These are phyloP conservation scores for Diaporthe aspalathi DNA, from an alignment of 2,329 filamentous ascomycete species.

Conservation along the genomic window DNA sequence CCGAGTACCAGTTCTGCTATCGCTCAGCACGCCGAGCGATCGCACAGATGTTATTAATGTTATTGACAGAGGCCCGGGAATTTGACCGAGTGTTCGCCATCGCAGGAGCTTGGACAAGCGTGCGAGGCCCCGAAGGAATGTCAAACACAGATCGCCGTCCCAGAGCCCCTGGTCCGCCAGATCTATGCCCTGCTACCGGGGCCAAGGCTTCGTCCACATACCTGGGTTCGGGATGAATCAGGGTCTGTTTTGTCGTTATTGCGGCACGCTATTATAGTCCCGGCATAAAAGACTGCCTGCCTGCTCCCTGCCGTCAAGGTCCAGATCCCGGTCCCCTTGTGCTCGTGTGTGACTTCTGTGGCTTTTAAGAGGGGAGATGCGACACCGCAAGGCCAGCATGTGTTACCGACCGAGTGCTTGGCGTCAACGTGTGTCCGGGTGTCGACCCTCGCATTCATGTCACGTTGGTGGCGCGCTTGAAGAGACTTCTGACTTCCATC, in stretches of 20 bases:
- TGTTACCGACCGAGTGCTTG: constrained; percentile 23
- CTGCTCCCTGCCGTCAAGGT: constrained; percentile 15
- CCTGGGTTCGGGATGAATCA: constrained; percentile 33
- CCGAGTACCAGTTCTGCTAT: constrained; percentile 21
- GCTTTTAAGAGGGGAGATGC: constrained; percentile 20
- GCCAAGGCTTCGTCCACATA: constrained; percentile 7
- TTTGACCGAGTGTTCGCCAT: constrained; percentile 21
- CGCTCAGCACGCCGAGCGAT: constrained; percentile 15
- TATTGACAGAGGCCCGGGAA: constrained; percentile 23
- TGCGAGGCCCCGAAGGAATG: constrained; percentile 29
- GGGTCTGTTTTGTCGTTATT: constrained; percentile 36
- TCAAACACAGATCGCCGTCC: constrained; percentile 36
- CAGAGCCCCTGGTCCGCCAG: constrained; percentile 26
- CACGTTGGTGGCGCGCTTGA: constrained; percentile 24
- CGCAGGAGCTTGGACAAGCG: constrained; percentile 11
- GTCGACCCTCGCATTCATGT: constrained; percentile 13
- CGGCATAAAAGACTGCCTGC: constrained; percentile 12
- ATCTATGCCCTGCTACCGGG: constrained; percentile 20
- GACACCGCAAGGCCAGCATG: constrained; percentile 11
- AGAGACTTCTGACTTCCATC: constrained; percentile 26
- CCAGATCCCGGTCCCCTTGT: constrained; percentile 2
- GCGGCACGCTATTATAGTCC: constrained; percentile 27
- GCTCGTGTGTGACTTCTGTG: not conserved
- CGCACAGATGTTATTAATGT: constrained; percentile 21
- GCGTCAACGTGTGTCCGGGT: not conserved